phyloP scores from a whole-genome alignment of 768 basidiomycete genomes.

The Rossbeevera mucosa region DNA sequence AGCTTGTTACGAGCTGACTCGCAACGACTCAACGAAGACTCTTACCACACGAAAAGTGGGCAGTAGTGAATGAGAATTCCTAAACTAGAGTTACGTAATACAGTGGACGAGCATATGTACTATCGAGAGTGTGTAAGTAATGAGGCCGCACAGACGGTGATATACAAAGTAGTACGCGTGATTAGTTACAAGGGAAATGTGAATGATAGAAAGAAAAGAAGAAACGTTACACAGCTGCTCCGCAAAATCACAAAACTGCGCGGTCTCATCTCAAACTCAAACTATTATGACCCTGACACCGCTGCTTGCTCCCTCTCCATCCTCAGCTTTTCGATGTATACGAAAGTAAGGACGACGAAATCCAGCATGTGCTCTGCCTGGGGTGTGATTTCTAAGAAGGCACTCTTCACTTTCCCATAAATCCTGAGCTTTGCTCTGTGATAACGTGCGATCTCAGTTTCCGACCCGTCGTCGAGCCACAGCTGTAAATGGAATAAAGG shows the following conservation, averaged over 20 bases:
- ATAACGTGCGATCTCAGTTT: constrained; percentile 15
- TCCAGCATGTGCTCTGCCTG: constrained; percentile 24
- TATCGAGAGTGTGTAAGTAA: no score
- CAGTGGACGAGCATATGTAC: no score
- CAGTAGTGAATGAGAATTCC: no score
- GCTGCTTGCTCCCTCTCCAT: constrained; percentile 19
- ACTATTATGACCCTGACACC: constrained; percentile 12
- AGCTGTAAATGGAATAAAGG: constrained; percentile 4
- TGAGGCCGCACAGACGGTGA: no score
- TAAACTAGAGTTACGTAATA: no score
- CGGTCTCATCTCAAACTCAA: not conserved
- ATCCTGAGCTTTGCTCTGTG: constrained; percentile 24
- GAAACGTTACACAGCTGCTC: no score
- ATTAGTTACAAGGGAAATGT: no score
- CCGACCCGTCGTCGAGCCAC: constrained; percentile 15
- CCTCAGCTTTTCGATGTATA: constrained; percentile 30
- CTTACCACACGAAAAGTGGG: no score
- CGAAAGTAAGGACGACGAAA: constrained; percentile 26
- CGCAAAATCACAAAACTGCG: not conserved
- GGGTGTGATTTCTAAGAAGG: constrained; percentile 20
- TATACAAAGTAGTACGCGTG: no score
- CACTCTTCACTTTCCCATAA: constrained; percentile 18
- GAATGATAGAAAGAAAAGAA: no score
- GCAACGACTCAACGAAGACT: no score
- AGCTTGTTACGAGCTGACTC: no score